Conservation (phyloP, 2,329 filamentous ascomycete genomes). For the Dothistroma septosporum region DNA sequence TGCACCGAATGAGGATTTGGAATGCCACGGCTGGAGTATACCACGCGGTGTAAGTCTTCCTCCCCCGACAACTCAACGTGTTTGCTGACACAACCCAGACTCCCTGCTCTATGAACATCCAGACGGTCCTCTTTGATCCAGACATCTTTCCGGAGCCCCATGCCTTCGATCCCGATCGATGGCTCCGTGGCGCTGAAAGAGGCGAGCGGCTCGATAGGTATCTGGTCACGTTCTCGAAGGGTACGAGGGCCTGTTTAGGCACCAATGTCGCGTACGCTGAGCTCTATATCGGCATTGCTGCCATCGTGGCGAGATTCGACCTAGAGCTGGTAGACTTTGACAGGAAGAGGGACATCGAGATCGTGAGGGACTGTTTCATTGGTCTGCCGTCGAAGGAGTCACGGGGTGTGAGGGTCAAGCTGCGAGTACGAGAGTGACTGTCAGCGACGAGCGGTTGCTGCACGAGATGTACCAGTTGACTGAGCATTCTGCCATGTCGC, state of each 20-base stretch:
- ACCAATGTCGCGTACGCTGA: slow-evolving; percentile 11
- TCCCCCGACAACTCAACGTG: too few species aligned
- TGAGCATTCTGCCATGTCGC: too few species aligned
- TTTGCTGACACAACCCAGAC: not conserved
- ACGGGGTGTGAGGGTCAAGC: slow-evolving; percentile 7
- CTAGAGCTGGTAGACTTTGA: slow-evolving; percentile 7
- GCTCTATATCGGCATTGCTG: slow-evolving; percentile 5
- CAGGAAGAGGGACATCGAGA: slow-evolving; percentile 2
- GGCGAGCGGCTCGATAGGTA: slow-evolving; percentile 7
- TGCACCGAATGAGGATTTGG: slow-evolving; percentile 17
- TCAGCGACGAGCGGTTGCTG: not conserved
- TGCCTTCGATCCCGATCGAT: slow-evolving; percentile 25
- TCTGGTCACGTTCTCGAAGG: slow-evolving; percentile 12
- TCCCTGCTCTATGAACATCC: slow-evolving; percentile 24
- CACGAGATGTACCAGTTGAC: too few species aligned
- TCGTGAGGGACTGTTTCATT: slow-evolving; percentile 7
- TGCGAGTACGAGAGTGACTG: not conserved
- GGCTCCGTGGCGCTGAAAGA: slow-evolving; percentile 4
- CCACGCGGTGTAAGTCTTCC: slow-evolving; percentile 24
- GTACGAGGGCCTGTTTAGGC: slow-evolving; percentile 9
- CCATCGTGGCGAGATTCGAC: slow-evolving; percentile 7
- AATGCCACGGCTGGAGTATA: slow-evolving; percentile 10
- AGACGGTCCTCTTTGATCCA: slow-evolving; percentile 30
- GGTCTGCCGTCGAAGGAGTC: slow-evolving; percentile 7
- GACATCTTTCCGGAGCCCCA: slow-evolving; percentile 30